Base-by-base conservation (phyloP, 257 asterid species). In the Paulownia fortunei region DNA sequence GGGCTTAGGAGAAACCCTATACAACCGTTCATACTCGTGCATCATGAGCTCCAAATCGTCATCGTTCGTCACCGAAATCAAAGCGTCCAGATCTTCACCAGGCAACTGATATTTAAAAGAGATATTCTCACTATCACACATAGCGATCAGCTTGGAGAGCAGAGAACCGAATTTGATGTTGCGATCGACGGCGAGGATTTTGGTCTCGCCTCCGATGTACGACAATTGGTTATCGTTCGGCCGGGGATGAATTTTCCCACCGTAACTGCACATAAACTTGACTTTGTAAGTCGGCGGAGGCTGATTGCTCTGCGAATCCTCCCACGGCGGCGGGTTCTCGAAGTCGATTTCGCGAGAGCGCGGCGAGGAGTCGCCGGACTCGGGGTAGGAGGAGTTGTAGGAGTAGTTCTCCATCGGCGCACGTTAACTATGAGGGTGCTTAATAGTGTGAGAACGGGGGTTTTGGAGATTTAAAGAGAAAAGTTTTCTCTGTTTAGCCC, bases 1-100 rank as follows among this genome's bases (percentile, higher is more conserved):
- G 4, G 98, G 98, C 82, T 87, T 91, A 0, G 93, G 95, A 0
- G 99, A 89, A 36, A 82, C 85, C 63, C 91, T 82, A 39, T 72
- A 90, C 76, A 93, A 76, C 5, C 99, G 90, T 81, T 93, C 99
- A 39, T 89, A 96, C 88, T 93, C 99, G 63, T 86, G 80, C 98
- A 96, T 90, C 99, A 96, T 90, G 68, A 92, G 96, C 80, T 96
- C 99, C 73, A 96, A 85, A 76, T 96, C 99, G 60, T 96, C 99
- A 26, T 93, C 99, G 75, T 80, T 92, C 13, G 98, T 93, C 41
- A 96, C 99, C 0, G 99, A 93, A 56, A 96, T 96, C 88, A 96
- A 78, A 0, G 99, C 97, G 73, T 96, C 99, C 37, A 96, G 94
- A 84, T 96, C 99, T 54, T 96, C 99, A 3, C 97, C 99, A 0